A percentile compares a stretch with the other conserved stretches of the same genome.
Evolutionary conservation across 257 asterid genomes (phyloP).

Genomic region (Hygrophila difformis): DNA sequence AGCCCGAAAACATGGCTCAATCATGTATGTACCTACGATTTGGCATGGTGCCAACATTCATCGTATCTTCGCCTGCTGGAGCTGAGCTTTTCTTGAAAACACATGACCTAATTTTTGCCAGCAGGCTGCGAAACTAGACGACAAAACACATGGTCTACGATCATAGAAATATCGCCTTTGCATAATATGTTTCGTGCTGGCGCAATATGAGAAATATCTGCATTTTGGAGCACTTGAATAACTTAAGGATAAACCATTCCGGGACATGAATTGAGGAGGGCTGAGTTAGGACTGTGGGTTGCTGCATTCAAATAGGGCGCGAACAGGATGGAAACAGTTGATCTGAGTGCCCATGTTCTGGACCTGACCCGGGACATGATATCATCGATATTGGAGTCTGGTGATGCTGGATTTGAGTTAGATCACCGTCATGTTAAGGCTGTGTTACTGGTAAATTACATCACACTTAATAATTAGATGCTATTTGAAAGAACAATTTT

Average conservation of each 20-base stretch:
- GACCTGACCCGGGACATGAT: slow-evolving; percentile 18
- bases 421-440: too few relatives aligned
- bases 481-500: too few relatives aligned
- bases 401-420: too few relatives aligned
- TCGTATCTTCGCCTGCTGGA: slow-evolving; percentile 21
- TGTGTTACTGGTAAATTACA: too few relatives aligned
- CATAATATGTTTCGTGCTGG: slow-evolving; percentile 30
- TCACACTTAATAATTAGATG: too few relatives aligned
- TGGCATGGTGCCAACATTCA: slow-evolving; percentile 19
- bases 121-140: slow-evolving; percentile 14
- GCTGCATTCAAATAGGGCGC: slow-evolving; percentile 10
- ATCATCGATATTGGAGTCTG: too few relatives aligned
- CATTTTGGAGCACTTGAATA: slow-evolving; percentile 24
- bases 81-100: slow-evolving; percentile 34
- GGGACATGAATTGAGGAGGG: slow-evolving; percentile 23
- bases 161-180: slow-evolving; percentile 11
- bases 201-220: slow-evolving; percentile 26
- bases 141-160: slow-evolving; percentile 7
- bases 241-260: slow-evolving; percentile 10
- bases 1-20: slow-evolving; percentile 29
- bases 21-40: slow-evolving; percentile 27
- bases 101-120: slow-evolving; percentile 27
- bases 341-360: slow-evolving; percentile 13
- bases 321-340: slow-evolving; percentile 10
- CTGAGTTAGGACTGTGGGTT: slow-evolving; percentile 20